Conservation (phyloP, 2,329 filamentous ascomycete genomes). For the Eutypa lata region DNA sequence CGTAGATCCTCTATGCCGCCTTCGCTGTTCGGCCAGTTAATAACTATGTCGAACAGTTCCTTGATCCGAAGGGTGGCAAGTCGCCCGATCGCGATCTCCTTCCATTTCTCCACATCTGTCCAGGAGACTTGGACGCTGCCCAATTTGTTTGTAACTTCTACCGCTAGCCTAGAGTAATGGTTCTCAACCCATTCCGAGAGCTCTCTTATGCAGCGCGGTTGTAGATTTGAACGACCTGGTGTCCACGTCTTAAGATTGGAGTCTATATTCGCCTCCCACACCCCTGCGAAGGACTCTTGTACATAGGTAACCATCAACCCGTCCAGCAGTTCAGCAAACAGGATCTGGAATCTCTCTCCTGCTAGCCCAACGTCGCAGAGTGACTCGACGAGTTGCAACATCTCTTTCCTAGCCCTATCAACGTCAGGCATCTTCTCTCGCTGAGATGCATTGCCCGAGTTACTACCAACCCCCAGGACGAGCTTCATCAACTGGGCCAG, state of each 20-base stretch:
- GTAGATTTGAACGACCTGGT: conserved; percentile 30
- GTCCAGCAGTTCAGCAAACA: conserved; percentile 71
- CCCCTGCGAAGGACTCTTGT: conserved; percentile 56
- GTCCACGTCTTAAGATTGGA: conserved; percentile 15
- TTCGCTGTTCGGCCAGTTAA: conserved; percentile 68
- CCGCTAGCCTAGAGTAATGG: conserved; percentile 61
- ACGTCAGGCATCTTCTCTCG: conserved; percentile 17
- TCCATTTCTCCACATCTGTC: conserved; percentile 64
- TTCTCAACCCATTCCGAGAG: conserved; percentile 68
- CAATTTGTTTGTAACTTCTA: conserved; percentile 55
- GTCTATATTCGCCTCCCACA: conserved; percentile 48
- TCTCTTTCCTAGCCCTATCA: conserved; percentile 43
- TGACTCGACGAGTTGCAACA: conserved; percentile 55
- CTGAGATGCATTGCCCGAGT: conserved; percentile 1
- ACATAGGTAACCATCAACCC: conserved; percentile 63
- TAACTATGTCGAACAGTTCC: conserved; percentile 76
- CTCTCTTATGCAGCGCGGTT: conserved; percentile 54
- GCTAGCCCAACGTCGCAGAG: conserved; percentile 65
- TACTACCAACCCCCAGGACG: conserved; percentile 42
- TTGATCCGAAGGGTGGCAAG: conserved; percentile 67
- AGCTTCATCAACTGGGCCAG: conserved; percentile 49
- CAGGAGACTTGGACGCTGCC: conserved; percentile 43
- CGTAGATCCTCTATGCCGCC: conserved; percentile 73
- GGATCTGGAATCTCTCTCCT: conserved; percentile 65
- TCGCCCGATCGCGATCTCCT: conserved; percentile 65